Percentiles rank a stretch among this genome's conserved stretches.
Evolutionary conservation across 2,329 filamentous ascomycete species (phyloP).

Genomic region (Xylaria sp.): DNA sequence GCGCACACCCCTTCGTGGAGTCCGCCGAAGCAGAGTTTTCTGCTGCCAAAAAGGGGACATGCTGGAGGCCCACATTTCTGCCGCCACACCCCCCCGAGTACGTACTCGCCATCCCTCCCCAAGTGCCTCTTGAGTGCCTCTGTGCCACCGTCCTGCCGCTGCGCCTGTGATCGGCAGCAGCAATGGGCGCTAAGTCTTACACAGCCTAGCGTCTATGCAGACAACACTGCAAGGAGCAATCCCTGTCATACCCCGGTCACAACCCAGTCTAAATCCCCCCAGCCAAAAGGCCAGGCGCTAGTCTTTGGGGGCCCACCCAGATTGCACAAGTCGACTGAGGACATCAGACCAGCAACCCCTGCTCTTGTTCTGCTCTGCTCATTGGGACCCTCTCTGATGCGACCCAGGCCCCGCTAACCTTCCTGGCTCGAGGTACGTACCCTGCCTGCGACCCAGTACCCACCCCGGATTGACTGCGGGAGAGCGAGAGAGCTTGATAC

Average conservation of each 20-base stretch:
- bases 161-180: conserved; percentile 45
- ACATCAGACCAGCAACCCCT: conserved; percentile 41
- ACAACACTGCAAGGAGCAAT: conserved; percentile 44
- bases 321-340: conserved; percentile 36
- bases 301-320: conserved; percentile 33
- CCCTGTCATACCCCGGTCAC: conserved; percentile 28
- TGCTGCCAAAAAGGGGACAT: conserved; percentile 36
- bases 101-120: conserved; percentile 30
- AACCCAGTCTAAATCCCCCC: conserved; percentile 10
- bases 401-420: conserved; percentile 36
- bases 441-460: conserved; percentile 18
- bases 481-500: conserved; percentile 47
- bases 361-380: conserved; percentile 38
- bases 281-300: conserved; percentile 32
- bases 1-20: conserved; percentile 15
- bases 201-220: conserved; percentile 45
- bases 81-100: conserved; percentile 31
- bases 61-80: conserved; percentile 18
- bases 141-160: conserved; percentile 34
- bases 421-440: conserved; percentile 41
- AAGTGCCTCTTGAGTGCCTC: conserved; percentile 9
- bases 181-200: conserved; percentile 45
- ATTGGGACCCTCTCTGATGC: conserved; percentile 48
- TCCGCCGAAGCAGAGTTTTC: conserved; percentile 28
- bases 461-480: conserved; percentile 39